phyloP scores from a whole-genome alignment of 2,329 filamentous ascomycete species.

The Penicillium sp. region DNA sequence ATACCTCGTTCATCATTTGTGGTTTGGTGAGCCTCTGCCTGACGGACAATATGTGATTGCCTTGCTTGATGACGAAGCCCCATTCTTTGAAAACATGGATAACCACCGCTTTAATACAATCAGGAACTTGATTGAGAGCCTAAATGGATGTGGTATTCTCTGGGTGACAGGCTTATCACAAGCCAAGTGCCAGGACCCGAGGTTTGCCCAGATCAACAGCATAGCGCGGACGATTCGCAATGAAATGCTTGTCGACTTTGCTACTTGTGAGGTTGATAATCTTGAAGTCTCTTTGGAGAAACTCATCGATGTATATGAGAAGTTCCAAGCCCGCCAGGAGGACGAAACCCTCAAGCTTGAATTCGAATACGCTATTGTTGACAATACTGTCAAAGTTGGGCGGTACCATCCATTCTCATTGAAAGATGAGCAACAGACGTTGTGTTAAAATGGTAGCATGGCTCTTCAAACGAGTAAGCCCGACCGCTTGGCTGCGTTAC shows the following conservation, averaged over 20 bases:
- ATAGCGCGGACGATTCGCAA: conserved; percentile 26
- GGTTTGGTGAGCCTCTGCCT: not conserved
- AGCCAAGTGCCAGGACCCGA: conserved; percentile 25
- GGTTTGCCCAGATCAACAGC: conserved; percentile 27
- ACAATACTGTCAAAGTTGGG: conserved; percentile 11
- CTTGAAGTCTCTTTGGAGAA: not conserved
- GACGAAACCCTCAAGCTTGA: conserved; percentile 11
- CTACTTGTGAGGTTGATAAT: conserved; percentile 21
- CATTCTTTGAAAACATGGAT: conserved; percentile 13
- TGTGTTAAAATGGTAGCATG: not conserved
- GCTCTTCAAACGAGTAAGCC: conserved; percentile 15
- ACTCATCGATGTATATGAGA: conserved; percentile 13
- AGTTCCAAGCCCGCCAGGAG: conserved; percentile 6
- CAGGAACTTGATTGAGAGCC: not conserved
- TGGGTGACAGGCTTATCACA: conserved; percentile 29
- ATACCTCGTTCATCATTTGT: conserved; percentile 1
- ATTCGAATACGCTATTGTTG: conserved; percentile 17
- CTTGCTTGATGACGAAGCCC: conserved; percentile 9
- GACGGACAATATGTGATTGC: conserved; percentile 10
- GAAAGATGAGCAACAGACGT: not conserved
- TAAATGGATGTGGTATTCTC: conserved; percentile 16
- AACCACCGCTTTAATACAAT: not conserved
- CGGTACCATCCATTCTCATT: conserved; percentile 8
- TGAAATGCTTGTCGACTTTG: conserved; percentile 27
- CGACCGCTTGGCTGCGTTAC: conserved; percentile 19